Percentiles rank a stretch among this genome's conserved stretches.
Conservation (phyloP, 1,284 basidiomycete genomes). For the Fistulinella staudtii region DNA sequence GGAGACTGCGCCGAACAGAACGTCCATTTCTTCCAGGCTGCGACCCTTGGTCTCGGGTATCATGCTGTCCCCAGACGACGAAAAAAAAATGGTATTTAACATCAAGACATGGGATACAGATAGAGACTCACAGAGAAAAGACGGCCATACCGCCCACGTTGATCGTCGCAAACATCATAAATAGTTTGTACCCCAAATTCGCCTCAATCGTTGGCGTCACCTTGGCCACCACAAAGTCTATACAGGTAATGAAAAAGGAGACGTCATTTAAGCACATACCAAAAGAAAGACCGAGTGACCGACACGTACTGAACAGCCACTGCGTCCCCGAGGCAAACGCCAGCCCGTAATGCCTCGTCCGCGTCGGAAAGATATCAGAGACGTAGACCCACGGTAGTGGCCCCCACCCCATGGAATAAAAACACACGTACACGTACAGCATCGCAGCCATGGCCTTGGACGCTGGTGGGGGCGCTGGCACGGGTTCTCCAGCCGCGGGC, state of each 20-base stretch:
- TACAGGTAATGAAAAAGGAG: not conserved
- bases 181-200: conserved; percentile 61
- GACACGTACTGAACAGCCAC: conserved; percentile 70
- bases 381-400: conserved; percentile 68
- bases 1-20: conserved; percentile 69
- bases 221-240: conserved; percentile 73
- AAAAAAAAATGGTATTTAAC: conserved; percentile 31
- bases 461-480: conserved; percentile 40
- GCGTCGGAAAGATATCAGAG: conserved; percentile 79
- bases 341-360: conserved; percentile 75
- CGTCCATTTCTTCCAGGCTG: conserved; percentile 76
- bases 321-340: conserved; percentile 68
- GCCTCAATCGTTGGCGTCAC: conserved; percentile 64
- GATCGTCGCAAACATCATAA: conserved; percentile 66
- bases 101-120: not conserved
- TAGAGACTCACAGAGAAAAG: conserved; percentile 39
- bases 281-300: not conserved
- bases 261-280: not conserved
- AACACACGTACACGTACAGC: conserved; percentile 73
- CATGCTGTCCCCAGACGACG: conserved; percentile 45
- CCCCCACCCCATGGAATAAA: conserved; percentile 71
- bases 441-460: conserved; percentile 71
- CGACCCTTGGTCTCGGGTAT: conserved; percentile 76
- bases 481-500: conserved; percentile 22
- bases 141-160: conserved; percentile 50